Evolutionary conservation across 78 protist genomes (phyloP), one percentile per base, ranked within the genome.

Genomic region (Creolimax fragrantissima): DNA sequence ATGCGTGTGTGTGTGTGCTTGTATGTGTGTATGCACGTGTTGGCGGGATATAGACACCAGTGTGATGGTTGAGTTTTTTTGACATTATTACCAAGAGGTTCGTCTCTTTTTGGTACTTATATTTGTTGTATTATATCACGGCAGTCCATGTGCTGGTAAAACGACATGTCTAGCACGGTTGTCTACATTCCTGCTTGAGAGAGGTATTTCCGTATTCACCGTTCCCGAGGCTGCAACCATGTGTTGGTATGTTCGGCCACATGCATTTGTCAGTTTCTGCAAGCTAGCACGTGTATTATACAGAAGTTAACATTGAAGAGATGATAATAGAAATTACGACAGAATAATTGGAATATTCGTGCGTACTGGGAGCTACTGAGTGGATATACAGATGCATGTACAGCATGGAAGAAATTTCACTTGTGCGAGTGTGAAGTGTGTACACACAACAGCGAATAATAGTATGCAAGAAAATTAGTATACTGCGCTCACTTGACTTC

Each of bases 121-220:
- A 24, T 58, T 24, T 0, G 74, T 58, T 24, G 39, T 58, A 58
- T 58, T 58, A 1, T 32, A 32, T 58, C 24, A 24, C 44, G 41
- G 5, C 11, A 81, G 92, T n/a, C 92, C 92, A 3, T 89, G 92
- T 85, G 92, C 92, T 39, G 92, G 92, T 6, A 89, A 89, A 81
- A 89, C 92, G 35, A 89, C 92, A 5, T 83, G 44, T 42, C 58
- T 37, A 45, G 3, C 92, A 17, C 36, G 44, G 35, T 44, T 89
- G 44, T 24, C 36, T 85, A 81, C 42, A 24, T 35, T 5, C 32
- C 58, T 89, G 17, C 17, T 6, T 11, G 39, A 66, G 39, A 58
- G 92, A n/a, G 92, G 92, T n/a, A 67, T 41, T 42, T 42, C 44
- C 17, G 92, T 89, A n/a, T 89, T 45, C 92, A 35, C 84, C 3